Evolutionary conservation across 371 early-diverging fungal species (phyloP).

Genomic region (Haplosporangium sp.): DNA sequence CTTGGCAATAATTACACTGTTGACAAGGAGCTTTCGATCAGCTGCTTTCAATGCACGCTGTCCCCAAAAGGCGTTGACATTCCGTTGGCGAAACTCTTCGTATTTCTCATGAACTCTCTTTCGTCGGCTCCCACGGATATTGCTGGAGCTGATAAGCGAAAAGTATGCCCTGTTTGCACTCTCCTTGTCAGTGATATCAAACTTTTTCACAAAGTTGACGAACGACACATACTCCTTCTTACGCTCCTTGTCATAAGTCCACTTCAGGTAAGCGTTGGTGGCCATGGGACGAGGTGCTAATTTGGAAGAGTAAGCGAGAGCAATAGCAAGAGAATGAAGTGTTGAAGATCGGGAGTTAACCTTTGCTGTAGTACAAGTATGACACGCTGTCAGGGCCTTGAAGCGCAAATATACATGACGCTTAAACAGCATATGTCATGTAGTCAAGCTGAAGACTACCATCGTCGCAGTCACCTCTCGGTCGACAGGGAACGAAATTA

Average conservation of each 20-base stretch:
- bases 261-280: too few relatives aligned
- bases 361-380: background rate
- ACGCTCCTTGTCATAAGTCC: too few relatives aligned
- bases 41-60: background rate
- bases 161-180: background rate
- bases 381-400: background rate
- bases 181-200: too few relatives aligned
- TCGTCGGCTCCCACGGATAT: background rate
- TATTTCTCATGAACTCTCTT: background rate
- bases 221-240: too few relatives aligned
- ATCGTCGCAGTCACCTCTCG: too few relatives aligned
- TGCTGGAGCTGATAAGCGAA: background rate
- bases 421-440: constrained; percentile 5
- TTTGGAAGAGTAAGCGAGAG: background rate
- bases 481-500: too few relatives aligned
- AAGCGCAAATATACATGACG: constrained; percentile 2
- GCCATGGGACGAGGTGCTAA: background rate
- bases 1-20: constrained; percentile 1
- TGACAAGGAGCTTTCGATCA: background rate
- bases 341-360: background rate
- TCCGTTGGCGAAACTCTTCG: background rate
- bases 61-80: background rate
- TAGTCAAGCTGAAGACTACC: constrained; percentile 5
- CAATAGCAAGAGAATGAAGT: background rate
- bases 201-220: too few relatives aligned